These are phyloP conservation scores for Pyrus pyrifolia DNA, from an alignment of 306 rosid species.

Conservation along the genomic window DNA sequence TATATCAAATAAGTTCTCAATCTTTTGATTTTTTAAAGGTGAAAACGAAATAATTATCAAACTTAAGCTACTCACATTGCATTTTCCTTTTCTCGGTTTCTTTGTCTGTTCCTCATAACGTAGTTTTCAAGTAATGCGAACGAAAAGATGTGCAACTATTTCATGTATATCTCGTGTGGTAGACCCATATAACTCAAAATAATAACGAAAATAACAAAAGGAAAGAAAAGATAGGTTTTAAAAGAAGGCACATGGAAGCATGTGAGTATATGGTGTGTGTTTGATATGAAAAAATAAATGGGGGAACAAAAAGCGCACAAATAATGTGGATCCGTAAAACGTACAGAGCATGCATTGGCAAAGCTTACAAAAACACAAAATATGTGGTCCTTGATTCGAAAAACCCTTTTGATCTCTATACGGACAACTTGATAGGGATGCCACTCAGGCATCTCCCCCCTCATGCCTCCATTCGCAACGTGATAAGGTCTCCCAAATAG, in stretches of 20 bases:
- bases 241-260: conserved; percentile 73
- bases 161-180: neutral
- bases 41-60: no score
- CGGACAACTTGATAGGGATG: neutral
- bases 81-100: no score
- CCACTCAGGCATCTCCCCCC: conserved; percentile 14
- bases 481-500: conserved; percentile 18
- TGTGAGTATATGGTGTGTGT: conserved; percentile 35
- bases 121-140: neutral
- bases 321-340: conserved; percentile 24
- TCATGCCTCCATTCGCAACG: conserved; percentile 6
- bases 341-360: neutral
- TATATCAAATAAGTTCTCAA: no score
- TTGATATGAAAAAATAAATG: conserved; percentile 20
- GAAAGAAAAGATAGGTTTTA: conserved; percentile 22
- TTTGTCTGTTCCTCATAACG: neutral
- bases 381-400: conserved; percentile 28
- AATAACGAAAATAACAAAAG: neutral
- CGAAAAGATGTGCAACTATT: neutral
- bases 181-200: neutral
- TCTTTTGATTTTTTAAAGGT: no score
- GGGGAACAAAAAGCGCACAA: conserved; percentile 8
- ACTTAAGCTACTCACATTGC: neutral
- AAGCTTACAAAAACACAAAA: neutral
- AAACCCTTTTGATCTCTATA: conserved; percentile 8